Evolutionary conservation across 805 yeast genomes (phyloP).

Genomic region (Lachancea cidri): DNA sequence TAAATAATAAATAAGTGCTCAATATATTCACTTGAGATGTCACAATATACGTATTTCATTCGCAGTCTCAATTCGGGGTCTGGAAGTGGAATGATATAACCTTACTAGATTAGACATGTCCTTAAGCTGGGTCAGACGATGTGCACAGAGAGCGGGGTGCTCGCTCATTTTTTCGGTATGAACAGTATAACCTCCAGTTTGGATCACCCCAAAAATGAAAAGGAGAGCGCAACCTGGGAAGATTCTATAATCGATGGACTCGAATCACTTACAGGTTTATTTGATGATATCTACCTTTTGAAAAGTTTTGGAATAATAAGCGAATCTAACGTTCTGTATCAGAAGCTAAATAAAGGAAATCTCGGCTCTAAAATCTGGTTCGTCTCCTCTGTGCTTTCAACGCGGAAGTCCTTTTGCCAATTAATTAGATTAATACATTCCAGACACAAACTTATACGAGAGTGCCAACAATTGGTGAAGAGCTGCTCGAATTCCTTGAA

Average conservation of each 20-base stretch:
- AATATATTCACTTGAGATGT: too few relatives aligned
- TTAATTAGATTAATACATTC: constrained; percentile 10
- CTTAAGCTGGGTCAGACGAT: too few relatives aligned
- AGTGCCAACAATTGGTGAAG: constrained; percentile 3
- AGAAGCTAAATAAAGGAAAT: constrained; percentile 23
- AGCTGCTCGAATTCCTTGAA: constrained; percentile 9
- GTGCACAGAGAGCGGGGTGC: too few relatives aligned
- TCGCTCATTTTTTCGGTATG: background rate
- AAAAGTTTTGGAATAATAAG: constrained; percentile 26
- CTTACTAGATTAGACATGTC: too few relatives aligned
- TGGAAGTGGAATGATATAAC: background rate
- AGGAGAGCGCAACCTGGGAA: background rate
- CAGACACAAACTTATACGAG: constrained; percentile 14
- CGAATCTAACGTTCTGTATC: constrained; percentile 21
- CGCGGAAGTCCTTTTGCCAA: constrained; percentile 16
- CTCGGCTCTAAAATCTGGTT: constrained; percentile 30
- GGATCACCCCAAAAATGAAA: background rate
- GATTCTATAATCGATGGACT: constrained; percentile 13
- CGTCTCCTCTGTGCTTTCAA: constrained; percentile 21
- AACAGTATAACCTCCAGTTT: background rate
- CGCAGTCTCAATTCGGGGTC: too few relatives aligned
- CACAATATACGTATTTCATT: background rate
- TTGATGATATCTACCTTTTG: constrained; percentile 26
- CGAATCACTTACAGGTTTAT: constrained; percentile 22
- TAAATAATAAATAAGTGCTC: too few relatives aligned